Conservation (phyloP, 2,329 filamentous ascomycete genomes). For the Ceratocystis lukuohia region DNA sequence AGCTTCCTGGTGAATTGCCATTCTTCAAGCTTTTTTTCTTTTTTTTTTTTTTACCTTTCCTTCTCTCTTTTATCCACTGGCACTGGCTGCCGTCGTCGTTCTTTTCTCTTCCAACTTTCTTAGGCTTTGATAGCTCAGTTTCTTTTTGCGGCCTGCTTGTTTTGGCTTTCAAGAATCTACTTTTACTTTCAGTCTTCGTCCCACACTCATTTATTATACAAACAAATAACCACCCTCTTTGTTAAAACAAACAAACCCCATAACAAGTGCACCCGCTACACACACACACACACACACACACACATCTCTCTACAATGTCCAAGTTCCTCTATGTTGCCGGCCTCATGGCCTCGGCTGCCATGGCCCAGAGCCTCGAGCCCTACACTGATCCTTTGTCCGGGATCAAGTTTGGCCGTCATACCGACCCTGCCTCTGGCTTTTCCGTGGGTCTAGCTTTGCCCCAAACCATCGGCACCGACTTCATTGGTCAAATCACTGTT, state of each 20-base stretch:
- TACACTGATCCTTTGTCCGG: slow-evolving; percentile 34
- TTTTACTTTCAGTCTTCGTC: background rate
- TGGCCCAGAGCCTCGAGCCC: slow-evolving; percentile 18
- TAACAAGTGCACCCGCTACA: background rate
- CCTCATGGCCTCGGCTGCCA: slow-evolving; percentile 13
- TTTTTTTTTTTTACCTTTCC: background rate
- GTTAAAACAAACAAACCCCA: background rate
- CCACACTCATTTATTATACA: background rate
- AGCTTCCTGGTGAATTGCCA: slow-evolving; percentile 13
- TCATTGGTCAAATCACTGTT: slow-evolving; percentile 40
- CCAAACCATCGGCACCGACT: slow-evolving; percentile 35
- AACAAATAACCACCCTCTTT: background rate
- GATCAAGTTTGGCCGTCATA: slow-evolving; percentile 32
- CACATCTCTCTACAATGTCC: slow-evolving; percentile 9
- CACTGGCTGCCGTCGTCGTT: slow-evolving; percentile 16
- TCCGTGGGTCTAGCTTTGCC: slow-evolving; percentile 39
- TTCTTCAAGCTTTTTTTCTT: background rate
- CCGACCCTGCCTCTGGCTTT: slow-evolving; percentile 27
- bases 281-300: background rate
- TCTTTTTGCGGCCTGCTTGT: background rate
- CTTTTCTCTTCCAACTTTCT: slow-evolving; percentile 9
- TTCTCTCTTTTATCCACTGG: slow-evolving; percentile 12
- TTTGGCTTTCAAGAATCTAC: background rate
- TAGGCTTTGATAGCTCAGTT: background rate
- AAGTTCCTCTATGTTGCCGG: slow-evolving; percentile 11